These are phyloP conservation scores for Boletus reticuloceps DNA, from an alignment of 768 basidiomycete species.

Conservation along the genomic window DNA sequence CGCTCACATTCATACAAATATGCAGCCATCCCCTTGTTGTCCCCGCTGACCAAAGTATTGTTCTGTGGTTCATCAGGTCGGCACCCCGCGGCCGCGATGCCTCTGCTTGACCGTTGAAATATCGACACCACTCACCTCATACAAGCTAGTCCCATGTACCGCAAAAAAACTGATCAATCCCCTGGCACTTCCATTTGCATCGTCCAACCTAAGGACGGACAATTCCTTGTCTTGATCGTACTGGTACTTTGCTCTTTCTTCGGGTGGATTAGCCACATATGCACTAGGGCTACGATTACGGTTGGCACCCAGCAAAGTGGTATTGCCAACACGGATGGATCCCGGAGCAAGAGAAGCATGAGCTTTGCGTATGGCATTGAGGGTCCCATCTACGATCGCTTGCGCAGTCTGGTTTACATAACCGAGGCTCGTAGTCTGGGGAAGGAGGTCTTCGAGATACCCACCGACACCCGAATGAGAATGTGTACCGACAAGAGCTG, in stretches of 20 bases:
- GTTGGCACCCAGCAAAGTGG: conserved; percentile 65
- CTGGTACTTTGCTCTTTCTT: conserved; percentile 63
- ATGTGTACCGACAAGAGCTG: conserved; percentile 75
- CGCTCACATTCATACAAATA: conserved; percentile 68
- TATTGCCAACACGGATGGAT: conserved; percentile 61
- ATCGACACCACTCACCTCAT: conserved; percentile 46
- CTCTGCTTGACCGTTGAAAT: not conserved
- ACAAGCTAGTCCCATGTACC: conserved; percentile 80
- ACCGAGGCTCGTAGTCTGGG: conserved; percentile 71
- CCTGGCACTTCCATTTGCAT: conserved; percentile 51
- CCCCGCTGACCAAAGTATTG: conserved; percentile 75
- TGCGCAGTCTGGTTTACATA: conserved; percentile 70
- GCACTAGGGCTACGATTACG: conserved; percentile 75
- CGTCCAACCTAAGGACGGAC: conserved; percentile 65
- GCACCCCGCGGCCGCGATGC: not conserved
- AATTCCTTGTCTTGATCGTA: conserved; percentile 76
- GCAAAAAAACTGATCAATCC: conserved; percentile 76
- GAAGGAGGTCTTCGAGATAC: conserved; percentile 75
- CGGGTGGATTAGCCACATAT: conserved; percentile 71
- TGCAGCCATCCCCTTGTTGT: conserved; percentile 88
- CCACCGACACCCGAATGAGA: conserved; percentile 76
- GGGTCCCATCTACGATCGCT: conserved; percentile 69
- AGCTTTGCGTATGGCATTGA: conserved; percentile 66
- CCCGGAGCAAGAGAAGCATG: conserved; percentile 62
- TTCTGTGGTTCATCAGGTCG: conserved; percentile 44